These are phyloP conservation scores for Acarospora socialis DNA, from an alignment of 2,329 filamentous ascomycete genomes.

Conservation along the genomic window DNA sequence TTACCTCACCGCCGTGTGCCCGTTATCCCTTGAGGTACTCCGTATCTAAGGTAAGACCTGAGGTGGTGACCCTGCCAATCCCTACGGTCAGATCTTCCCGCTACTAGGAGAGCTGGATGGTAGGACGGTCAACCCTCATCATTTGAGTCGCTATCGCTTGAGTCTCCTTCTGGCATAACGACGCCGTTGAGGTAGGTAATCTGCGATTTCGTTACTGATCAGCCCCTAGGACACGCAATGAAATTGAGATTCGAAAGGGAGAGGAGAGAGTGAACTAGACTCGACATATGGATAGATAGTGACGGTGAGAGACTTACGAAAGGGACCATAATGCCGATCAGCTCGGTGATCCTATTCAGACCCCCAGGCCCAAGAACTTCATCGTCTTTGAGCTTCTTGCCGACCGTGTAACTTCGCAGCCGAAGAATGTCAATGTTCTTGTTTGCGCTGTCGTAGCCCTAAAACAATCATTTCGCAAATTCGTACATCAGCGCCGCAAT, in stretches of 20 bases:
- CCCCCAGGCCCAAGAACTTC: conserved; percentile 48
- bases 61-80: too few relatives aligned
- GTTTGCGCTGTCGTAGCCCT: conserved; percentile 65
- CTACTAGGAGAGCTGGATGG: too few relatives aligned
- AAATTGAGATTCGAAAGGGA: conserved; percentile 7
- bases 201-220: conserved; percentile 26
- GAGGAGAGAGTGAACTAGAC: conserved; percentile 9
- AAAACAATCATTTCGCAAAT: conserved; percentile 11
- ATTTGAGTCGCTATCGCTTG: conserved; percentile 24
- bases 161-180: conserved; percentile 55
- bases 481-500: too few relatives aligned
- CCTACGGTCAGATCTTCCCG: too few relatives aligned
- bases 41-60: too few relatives aligned
- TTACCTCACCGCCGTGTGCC: too few relatives aligned
- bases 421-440: conserved; percentile 68
- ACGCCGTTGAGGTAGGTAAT: conserved; percentile 57
- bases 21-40: too few relatives aligned
- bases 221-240: not conserved
- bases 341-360: conserved; percentile 48
- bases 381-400: conserved; percentile 50
- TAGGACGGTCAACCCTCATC: too few relatives aligned
- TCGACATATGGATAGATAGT: too few relatives aligned
- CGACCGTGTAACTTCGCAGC: conserved; percentile 64
- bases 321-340: conserved; percentile 55
- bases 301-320: conserved; percentile 61